Percentiles rank a stretch among this genome's conserved stretches.
Evolutionary conservation across 805 yeast genomes (phyloP).

Genomic region (Jamesozyma rosinii): DNA sequence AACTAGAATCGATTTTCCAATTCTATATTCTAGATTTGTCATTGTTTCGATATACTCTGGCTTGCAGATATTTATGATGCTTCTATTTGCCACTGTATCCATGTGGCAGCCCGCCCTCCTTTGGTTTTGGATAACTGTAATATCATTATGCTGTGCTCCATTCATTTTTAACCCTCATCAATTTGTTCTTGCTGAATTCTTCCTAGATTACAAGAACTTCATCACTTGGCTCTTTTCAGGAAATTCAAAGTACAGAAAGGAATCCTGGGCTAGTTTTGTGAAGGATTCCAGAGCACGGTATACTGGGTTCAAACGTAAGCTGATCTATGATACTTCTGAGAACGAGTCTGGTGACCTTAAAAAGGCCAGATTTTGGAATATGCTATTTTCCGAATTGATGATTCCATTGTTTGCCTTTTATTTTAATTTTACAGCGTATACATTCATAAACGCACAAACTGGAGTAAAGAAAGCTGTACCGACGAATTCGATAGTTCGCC

Average conservation of each 20-base stretch:
- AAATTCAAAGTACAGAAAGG: slow-evolving; percentile 51
- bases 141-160: slow-evolving; percentile 61
- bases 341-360: slow-evolving; percentile 53
- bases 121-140: slow-evolving; percentile 66
- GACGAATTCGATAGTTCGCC: slow-evolving; percentile 52
- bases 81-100: slow-evolving; percentile 66
- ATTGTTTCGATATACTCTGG: slow-evolving; percentile 73
- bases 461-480: slow-evolving; percentile 52
- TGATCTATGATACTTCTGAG: slow-evolving; percentile 59
- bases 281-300: slow-evolving; percentile 76
- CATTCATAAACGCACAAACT: slow-evolving; percentile 77
- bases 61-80: slow-evolving; percentile 52
- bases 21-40: slow-evolving; percentile 69
- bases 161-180: slow-evolving; percentile 73
- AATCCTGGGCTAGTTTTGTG: slow-evolving; percentile 74
- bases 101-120: slow-evolving; percentile 72
- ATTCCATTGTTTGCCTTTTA: slow-evolving; percentile 64
- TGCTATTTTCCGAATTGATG: slow-evolving; percentile 70
- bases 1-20: slow-evolving; percentile 61
- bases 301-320: slow-evolving; percentile 81
- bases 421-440: slow-evolving; percentile 61
- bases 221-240: slow-evolving; percentile 78
- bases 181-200: slow-evolving; percentile 58
- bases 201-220: slow-evolving; percentile 54
- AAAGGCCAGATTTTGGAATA: slow-evolving; percentile 69